Evolutionary conservation across 1,284 basidiomycete species (phyloP).

Genomic region (Tilletia horrida): DNA sequence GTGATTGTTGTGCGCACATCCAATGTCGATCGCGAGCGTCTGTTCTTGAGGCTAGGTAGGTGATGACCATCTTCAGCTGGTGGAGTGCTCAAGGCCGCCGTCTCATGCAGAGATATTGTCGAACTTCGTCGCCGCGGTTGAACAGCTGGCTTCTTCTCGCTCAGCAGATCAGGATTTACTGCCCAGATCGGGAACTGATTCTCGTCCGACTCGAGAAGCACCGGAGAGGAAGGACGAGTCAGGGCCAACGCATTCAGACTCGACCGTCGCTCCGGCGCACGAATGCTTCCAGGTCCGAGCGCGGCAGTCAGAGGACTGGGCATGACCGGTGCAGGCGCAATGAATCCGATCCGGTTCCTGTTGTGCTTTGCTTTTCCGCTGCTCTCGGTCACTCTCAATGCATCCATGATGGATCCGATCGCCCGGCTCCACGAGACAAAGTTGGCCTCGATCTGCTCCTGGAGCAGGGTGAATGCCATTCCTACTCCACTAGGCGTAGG

Average conservation of each 20-base stretch:
- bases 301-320: not conserved
- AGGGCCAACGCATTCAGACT: constrained; percentile 8
- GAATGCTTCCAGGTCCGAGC: not conserved
- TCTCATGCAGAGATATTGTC: not conserved
- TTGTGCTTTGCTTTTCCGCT: constrained; percentile 36
- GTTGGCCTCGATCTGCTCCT: constrained; percentile 42
- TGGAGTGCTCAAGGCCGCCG: not conserved
- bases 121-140: not conserved
- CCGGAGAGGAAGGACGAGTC: not conserved
- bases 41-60: not conserved
- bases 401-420: constrained; percentile 31
- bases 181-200: constrained; percentile 8
- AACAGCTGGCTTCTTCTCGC: not conserved
- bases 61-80: not conserved
- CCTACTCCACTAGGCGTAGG: constrained; percentile 50
- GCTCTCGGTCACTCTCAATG: constrained; percentile 35
- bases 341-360: constrained; percentile 20
- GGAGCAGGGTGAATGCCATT: constrained; percentile 38
- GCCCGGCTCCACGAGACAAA: constrained; percentile 44
- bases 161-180: not conserved
- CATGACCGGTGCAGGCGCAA: not conserved
- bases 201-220: not conserved
- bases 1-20: not conserved
- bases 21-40: not conserved
- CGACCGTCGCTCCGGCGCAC: not conserved